These are phyloP conservation scores for Colletotrichum nymphaeae DNA, from an alignment of 2,329 filamentous ascomycete genomes.

Conservation along the genomic window DNA sequence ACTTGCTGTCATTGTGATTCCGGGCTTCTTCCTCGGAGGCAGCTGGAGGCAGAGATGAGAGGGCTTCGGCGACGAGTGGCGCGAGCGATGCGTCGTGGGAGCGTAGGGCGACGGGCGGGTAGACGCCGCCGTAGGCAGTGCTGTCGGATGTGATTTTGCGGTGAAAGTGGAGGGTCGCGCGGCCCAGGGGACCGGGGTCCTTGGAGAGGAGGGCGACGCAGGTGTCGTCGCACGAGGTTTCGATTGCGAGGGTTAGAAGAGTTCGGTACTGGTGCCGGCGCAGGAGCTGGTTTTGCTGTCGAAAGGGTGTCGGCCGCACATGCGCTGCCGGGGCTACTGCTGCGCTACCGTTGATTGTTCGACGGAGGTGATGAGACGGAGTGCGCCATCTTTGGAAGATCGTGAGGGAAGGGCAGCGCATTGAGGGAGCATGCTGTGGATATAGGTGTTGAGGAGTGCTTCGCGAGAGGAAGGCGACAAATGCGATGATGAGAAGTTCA, in stretches of 20 bases:
- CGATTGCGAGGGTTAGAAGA: conserved; percentile 77
- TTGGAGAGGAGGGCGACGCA: conserved; percentile 85
- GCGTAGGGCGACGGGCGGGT: conserved; percentile 79
- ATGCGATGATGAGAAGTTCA: not conserved
- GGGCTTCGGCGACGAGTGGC: conserved; percentile 72
- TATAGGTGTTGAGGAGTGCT: not conserved
- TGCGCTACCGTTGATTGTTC: not conserved
- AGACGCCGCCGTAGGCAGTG: conserved; percentile 78
- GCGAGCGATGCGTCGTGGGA: conserved; percentile 81
- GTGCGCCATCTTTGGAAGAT: conserved; percentile 11
- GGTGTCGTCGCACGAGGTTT: conserved; percentile 93
- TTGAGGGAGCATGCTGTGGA: not conserved
- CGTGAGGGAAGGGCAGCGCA: not conserved
- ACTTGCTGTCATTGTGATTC: not conserved
- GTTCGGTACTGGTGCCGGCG: conserved; percentile 37
- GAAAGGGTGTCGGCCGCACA: not conserved
- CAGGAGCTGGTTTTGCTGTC: not conserved
- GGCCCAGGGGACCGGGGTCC: conserved; percentile 37
- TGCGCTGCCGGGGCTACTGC: not conserved
- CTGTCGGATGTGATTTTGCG: conserved; percentile 86
- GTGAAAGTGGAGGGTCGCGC: conserved; percentile 78
- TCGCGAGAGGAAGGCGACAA: not conserved
- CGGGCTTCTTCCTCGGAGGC: conserved; percentile 5
- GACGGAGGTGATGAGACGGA: no score
- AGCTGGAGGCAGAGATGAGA: conserved; percentile 61